phyloP scores from a whole-genome alignment of 2,329 filamentous ascomycete species.

The Penicillium sumatraense region DNA sequence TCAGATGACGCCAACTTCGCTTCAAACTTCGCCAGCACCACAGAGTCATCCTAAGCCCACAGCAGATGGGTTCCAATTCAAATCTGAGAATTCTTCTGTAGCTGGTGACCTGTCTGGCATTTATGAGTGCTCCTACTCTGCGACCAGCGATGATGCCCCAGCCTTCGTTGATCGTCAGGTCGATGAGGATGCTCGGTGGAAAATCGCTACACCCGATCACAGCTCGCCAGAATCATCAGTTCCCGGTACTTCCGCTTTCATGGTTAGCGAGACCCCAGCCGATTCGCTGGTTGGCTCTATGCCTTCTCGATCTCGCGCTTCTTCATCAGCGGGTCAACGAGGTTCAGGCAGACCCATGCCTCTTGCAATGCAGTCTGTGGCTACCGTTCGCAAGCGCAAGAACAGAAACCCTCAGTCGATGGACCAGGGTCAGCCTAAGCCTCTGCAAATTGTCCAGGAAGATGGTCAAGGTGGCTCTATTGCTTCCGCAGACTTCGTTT shows the following conservation, averaged over 20 bases:
- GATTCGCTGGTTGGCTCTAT: constrained; percentile 34
- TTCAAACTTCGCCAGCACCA: constrained; percentile 20
- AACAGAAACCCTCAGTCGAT: constrained; percentile 33
- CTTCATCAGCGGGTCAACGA: constrained; percentile 29
- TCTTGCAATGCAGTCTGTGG: constrained; percentile 37
- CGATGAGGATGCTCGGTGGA: constrained; percentile 38
- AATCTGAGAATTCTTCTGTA: constrained; percentile 44
- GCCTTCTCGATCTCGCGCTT: constrained; percentile 29
- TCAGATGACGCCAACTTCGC: constrained; percentile 31
- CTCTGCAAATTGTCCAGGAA: constrained; percentile 50
- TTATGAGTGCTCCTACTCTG: constrained; percentile 40
- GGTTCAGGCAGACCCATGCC: constrained; percentile 32
- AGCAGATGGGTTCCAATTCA: constrained; percentile 38
- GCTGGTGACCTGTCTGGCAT: constrained; percentile 39
- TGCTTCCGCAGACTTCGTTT: constrained; percentile 46
- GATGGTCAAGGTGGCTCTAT: constrained; percentile 48
- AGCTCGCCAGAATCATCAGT: constrained; percentile 27
- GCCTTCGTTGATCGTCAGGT: constrained; percentile 35
- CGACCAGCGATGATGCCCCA: constrained; percentile 35
- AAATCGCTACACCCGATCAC: constrained; percentile 30
- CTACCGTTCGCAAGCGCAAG: constrained; percentile 42
- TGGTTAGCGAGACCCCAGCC: constrained; percentile 40
- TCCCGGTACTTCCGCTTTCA: constrained; percentile 38
- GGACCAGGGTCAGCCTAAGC: constrained; percentile 35
- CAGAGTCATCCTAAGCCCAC: constrained; percentile 25